A percentile compares a stretch with the other conserved stretches of the same genome.
Evolutionary conservation across 768 basidiomycete genomes (phyloP).

Genomic region (Calocybe gangraenosa): DNA sequence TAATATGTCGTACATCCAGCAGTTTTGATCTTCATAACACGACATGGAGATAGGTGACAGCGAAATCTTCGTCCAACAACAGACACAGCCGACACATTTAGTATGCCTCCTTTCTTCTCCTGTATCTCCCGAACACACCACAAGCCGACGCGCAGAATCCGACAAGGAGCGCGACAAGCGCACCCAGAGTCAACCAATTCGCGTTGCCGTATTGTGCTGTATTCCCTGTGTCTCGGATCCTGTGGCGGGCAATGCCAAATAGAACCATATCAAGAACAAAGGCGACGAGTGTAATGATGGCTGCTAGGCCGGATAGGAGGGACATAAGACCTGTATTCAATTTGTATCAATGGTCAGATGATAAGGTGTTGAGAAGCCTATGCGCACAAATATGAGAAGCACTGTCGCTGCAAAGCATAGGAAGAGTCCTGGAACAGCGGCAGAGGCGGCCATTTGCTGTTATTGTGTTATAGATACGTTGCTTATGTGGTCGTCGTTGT

Average conservation of each 20-base stretch:
- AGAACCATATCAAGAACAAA: slow-evolving; percentile 80
- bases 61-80: no score
- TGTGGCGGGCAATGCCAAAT: slow-evolving; percentile 64
- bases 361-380: not conserved
- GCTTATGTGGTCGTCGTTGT: no score
- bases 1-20: no score
- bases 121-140: slow-evolving; percentile 67
- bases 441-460: slow-evolving; percentile 45
- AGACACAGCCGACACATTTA: no score
- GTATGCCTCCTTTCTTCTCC: slow-evolving; percentile 29
- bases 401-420: slow-evolving; percentile 69
- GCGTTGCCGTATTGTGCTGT: slow-evolving; percentile 70
- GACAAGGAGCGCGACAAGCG: slow-evolving; percentile 60
- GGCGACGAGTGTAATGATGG: slow-evolving; percentile 59
- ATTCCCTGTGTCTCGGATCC: slow-evolving; percentile 45
- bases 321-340: slow-evolving; percentile 81
- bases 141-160: slow-evolving; percentile 64
- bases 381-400: slow-evolving; percentile 63
- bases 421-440: slow-evolving; percentile 67
- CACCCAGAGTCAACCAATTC: slow-evolving; percentile 78
- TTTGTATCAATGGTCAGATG: no score
- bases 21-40: no score
- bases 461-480: not conserved
- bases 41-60: no score
- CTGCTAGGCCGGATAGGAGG: slow-evolving; percentile 59